These are phyloP conservation scores for Aureobasidium sp. DNA, from an alignment of 2,329 filamentous ascomycete genomes.

Conservation along the genomic window DNA sequence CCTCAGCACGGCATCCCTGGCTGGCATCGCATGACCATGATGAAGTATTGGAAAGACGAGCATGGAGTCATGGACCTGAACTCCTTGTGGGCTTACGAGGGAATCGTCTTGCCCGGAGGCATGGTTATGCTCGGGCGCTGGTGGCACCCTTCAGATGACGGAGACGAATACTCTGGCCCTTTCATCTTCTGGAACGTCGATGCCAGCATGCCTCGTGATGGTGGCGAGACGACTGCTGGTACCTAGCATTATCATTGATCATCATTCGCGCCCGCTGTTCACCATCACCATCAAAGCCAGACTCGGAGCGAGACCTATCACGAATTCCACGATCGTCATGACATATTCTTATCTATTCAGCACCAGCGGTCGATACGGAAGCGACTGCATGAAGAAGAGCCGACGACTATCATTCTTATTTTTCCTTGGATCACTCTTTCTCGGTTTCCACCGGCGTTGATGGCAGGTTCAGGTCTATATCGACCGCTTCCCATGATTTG, in stretches of 20 bases:
- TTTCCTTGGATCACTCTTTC: neutral
- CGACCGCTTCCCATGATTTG: neutral
- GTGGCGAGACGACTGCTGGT: neutral
- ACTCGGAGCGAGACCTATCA: neutral
- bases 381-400: neutral
- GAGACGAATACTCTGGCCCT: slow-evolving; percentile 32
- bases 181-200: slow-evolving; percentile 40
- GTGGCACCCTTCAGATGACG: slow-evolving; percentile 32
- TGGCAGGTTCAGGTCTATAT: neutral
- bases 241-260: neutral
- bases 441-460: neutral
- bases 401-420: neutral
- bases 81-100: slow-evolving; percentile 43
- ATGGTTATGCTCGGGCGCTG: slow-evolving; percentile 42
- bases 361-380: neutral
- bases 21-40: slow-evolving; percentile 49
- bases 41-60: slow-evolving; percentile 41
- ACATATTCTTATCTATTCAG: neutral
- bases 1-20: slow-evolving; percentile 44
- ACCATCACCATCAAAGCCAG: no score
- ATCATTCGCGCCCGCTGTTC: no score
- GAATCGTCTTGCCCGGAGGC: slow-evolving; percentile 41
- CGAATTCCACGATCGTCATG: neutral
- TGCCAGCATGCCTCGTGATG: neutral
- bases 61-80: slow-evolving; percentile 21